Percentiles rank a stretch among this genome's conserved stretches.
Conservation (phyloP, 1,284 basidiomycete species). For the Moesziomyces sp. region DNA sequence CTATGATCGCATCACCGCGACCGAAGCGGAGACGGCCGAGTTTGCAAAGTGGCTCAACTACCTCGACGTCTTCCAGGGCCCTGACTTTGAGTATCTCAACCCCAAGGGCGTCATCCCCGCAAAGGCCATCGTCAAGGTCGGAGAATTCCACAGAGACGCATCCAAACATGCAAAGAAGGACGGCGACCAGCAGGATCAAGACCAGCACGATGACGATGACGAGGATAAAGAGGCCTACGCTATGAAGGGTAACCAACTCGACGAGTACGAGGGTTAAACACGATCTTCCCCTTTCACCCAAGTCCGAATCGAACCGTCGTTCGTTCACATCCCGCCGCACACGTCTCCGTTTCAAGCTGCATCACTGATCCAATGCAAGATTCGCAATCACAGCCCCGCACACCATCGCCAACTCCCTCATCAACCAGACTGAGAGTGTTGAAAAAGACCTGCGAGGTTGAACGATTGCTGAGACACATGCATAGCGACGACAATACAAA, state of each 20-base stretch:
- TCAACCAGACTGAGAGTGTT: too few relatives aligned
- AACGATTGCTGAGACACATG: too few relatives aligned
- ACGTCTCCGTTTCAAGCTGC: background rate
- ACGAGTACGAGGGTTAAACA: slow-evolving; percentile 62
- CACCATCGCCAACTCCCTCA: too few relatives aligned
- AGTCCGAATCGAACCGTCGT: background rate
- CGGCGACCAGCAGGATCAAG: slow-evolving; percentile 65
- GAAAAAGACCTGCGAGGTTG: too few relatives aligned
- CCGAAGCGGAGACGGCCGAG: slow-evolving; percentile 81
- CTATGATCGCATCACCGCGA: slow-evolving; percentile 69
- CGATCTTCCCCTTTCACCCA: too few relatives aligned
- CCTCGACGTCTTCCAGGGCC: slow-evolving; percentile 56
- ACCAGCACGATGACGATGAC: slow-evolving; percentile 65
- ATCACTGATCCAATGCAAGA: too few relatives aligned
- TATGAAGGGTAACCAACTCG: slow-evolving; percentile 75
- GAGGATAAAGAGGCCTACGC: slow-evolving; percentile 70
- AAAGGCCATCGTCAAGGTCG: slow-evolving; percentile 69
- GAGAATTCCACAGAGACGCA: slow-evolving; percentile 75
- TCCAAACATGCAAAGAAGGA: slow-evolving; percentile 73
- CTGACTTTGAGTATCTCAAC: slow-evolving; percentile 68
- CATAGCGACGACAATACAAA: too few relatives aligned
- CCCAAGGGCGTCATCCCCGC: slow-evolving; percentile 68
- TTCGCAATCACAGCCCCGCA: too few relatives aligned
- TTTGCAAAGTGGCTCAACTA: slow-evolving; percentile 69
- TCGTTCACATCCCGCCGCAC: background rate